phyloP scores from a whole-genome alignment of 2,329 filamentous ascomycete species.

The Xylariales sp. region DNA sequence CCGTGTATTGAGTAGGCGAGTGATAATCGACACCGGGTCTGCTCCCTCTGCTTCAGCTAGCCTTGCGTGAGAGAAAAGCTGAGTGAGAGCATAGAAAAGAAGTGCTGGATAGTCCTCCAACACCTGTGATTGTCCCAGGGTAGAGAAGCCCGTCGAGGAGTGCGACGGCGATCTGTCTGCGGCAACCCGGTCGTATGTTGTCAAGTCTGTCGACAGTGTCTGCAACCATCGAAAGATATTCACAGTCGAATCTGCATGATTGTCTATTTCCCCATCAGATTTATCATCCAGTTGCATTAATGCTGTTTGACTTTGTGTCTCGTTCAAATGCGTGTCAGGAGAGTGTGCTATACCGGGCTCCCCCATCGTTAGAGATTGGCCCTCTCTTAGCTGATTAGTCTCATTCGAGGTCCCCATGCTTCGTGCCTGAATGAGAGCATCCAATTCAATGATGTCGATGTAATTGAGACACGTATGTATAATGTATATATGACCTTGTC shows the following conservation, averaged over 20 bases:
- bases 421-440: background rate
- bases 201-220: background rate
- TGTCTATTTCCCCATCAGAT: too few species aligned
- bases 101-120: background rate
- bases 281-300: too few species aligned
- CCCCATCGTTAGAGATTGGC: too few species aligned
- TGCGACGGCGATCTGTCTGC: too few species aligned
- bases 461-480: slow-evolving; percentile 1
- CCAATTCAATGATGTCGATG: background rate
- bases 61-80: background rate
- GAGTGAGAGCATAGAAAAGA: background rate
- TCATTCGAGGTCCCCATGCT: too few species aligned
- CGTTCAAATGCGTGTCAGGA: too few species aligned
- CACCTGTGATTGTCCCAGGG: background rate
- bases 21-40: background rate
- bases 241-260: too few species aligned
- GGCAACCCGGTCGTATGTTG: background rate
- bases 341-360: too few species aligned
- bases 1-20: background rate
- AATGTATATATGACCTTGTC: background rate
- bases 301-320: too few species aligned
- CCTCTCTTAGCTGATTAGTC: too few species aligned
- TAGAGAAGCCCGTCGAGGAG: background rate
- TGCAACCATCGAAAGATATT: background rate
- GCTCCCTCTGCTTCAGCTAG: background rate